These are phyloP conservation scores for Phycomyces blakesleeanus DNA, from an alignment of 192 early-diverging fungal species.

Conservation along the genomic window DNA sequence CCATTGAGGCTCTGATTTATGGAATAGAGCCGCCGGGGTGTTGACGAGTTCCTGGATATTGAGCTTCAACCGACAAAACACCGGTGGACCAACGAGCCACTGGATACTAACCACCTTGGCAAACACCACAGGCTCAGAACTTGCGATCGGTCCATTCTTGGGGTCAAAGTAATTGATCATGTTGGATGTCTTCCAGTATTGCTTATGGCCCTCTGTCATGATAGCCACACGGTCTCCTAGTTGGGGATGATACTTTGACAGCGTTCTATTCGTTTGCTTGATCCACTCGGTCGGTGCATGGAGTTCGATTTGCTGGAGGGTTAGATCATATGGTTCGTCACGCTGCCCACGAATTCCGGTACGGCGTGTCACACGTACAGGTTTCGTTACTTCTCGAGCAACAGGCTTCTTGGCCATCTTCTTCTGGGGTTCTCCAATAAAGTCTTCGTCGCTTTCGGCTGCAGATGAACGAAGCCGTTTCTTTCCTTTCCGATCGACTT, in stretches of 20 bases:
- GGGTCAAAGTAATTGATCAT: slow-evolving; percentile 28
- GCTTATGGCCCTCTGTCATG: slow-evolving; percentile 52
- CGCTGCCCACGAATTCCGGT: background rate
- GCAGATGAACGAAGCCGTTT: slow-evolving; percentile 8
- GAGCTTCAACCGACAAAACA: slow-evolving; percentile 57
- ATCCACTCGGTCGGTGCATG: slow-evolving; percentile 53
- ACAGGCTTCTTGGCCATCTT: background rate
- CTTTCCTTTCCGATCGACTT: slow-evolving; percentile 20
- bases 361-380: background rate
- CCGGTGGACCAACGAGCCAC: slow-evolving; percentile 68
- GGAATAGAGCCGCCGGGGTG: slow-evolving; percentile 42
- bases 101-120: slow-evolving; percentile 50
- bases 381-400: background rate
- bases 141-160: slow-evolving; percentile 30
- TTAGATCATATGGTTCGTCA: slow-evolving; percentile 5
- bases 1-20: slow-evolving; percentile 25
- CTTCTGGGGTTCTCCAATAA: background rate
- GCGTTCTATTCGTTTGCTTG: slow-evolving; percentile 31
- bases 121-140: slow-evolving; percentile 42
- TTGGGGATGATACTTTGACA: slow-evolving; percentile 61
- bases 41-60: slow-evolving; percentile 42
- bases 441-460: slow-evolving; percentile 13
- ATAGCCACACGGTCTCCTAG: slow-evolving; percentile 56
- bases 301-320: slow-evolving; percentile 11
- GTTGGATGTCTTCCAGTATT: slow-evolving; percentile 47